phyloP scores from a whole-genome alignment of 1,284 basidiomycete species.

The Irpex sp. region DNA sequence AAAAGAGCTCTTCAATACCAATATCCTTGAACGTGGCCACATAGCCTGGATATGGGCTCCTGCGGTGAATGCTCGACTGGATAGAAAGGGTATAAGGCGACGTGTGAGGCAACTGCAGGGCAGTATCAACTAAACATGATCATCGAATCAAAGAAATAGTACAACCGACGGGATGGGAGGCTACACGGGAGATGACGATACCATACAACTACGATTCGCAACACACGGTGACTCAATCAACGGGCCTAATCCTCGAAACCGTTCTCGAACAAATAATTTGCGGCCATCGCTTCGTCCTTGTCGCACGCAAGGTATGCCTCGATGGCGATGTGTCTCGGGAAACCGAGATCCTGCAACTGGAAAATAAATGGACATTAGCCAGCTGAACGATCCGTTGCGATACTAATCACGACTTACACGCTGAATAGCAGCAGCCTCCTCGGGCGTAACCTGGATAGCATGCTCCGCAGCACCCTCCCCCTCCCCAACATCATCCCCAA shows the following conservation, averaged over 20 bases:
- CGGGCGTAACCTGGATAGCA: slow-evolving; percentile 73
- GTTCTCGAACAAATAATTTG: slow-evolving; percentile 85
- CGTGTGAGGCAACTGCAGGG: neutral
- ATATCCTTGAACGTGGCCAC: too few species aligned
- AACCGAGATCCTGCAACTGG: slow-evolving; percentile 84
- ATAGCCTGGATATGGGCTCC: too few species aligned
- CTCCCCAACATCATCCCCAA: slow-evolving; percentile 40
- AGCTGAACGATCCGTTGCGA: neutral
- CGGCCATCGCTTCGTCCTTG: slow-evolving; percentile 93
- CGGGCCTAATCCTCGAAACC: slow-evolving; percentile 50
- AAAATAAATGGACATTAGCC: slow-evolving; percentile 9
- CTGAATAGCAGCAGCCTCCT: slow-evolving; percentile 84
- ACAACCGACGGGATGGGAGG: neutral
- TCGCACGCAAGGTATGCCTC: slow-evolving; percentile 92
- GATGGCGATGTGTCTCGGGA: slow-evolving; percentile 71
- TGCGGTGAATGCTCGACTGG: too few species aligned
- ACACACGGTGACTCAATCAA: neutral
- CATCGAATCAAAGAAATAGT: neutral
- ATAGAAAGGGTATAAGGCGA: neutral
- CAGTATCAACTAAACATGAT: neutral
- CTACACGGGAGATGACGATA: neutral
- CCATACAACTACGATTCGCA: neutral
- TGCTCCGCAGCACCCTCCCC: slow-evolving; percentile 52
- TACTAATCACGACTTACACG: slow-evolving; percentile 51
- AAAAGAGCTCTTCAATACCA: too few species aligned